Percentiles rank a stretch among this genome's conserved stretches.
These are phyloP conservation scores for Hypocrella siamensis DNA, from an alignment of 2,329 filamentous ascomycete genomes.

Conservation along the genomic window DNA sequence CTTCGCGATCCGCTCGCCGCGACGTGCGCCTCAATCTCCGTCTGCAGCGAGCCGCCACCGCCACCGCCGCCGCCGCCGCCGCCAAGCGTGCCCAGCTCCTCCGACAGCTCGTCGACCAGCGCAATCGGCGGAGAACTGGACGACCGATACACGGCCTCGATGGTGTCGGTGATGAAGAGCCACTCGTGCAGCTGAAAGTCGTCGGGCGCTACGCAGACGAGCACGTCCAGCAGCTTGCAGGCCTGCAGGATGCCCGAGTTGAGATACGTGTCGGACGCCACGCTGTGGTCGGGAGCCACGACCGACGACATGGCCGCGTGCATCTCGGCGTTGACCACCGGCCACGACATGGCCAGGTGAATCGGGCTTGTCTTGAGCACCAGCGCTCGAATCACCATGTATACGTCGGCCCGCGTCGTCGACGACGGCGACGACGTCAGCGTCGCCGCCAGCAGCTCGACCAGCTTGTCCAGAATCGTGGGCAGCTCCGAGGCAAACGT, in stretches of 20 bases:
- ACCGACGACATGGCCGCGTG: conserved; percentile 66
- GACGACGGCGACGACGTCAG: conserved; percentile 84
- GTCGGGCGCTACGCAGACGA: conserved; percentile 77
- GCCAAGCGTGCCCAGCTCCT: conserved; percentile 43
- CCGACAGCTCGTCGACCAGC: conserved; percentile 71
- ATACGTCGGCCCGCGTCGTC: conserved; percentile 74
- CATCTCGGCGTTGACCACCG: conserved; percentile 73
- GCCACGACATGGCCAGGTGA: conserved; percentile 78
- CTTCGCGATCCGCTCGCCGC: conserved; percentile 20
- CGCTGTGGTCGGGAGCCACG: conserved; percentile 47
- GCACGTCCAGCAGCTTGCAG: conserved; percentile 79
- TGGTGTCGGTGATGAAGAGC: conserved; percentile 93
- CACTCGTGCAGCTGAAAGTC: conserved; percentile 98
- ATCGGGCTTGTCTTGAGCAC: conserved; percentile 64
- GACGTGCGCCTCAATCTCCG: conserved; percentile 21
- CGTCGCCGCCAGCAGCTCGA: conserved; percentile 73
- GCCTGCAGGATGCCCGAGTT: conserved; percentile 70
- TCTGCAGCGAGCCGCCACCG: conserved; percentile 14
- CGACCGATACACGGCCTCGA: conserved; percentile 83
- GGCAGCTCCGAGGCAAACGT: conserved; percentile 65
- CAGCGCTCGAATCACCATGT: conserved; percentile 72
- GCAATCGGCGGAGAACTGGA: conserved; percentile 53
- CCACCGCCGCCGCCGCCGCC: too few species aligned
- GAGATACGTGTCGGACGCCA: conserved; percentile 56
- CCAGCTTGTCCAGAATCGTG: conserved; percentile 63